A percentile compares a stretch with the other conserved stretches of the same genome.
These are phyloP conservation scores for Metschnikowia picachoensis DNA, from an alignment of 805 yeast genomes.

Conservation along the genomic window DNA sequence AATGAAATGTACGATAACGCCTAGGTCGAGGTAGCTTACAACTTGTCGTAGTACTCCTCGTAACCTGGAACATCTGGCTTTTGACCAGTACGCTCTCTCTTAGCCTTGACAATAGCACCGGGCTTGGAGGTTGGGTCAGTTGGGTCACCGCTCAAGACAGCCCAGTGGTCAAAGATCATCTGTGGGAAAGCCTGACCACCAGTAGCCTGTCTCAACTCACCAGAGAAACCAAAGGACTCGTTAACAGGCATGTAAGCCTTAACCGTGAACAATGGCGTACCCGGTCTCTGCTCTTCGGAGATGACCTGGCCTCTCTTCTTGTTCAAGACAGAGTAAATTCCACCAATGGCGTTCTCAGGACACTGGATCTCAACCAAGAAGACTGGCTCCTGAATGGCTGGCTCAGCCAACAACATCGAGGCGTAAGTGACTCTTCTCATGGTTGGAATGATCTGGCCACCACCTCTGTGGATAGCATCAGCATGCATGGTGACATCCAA, in stretches of 20 bases:
- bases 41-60: constrained; percentile 97
- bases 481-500: constrained; percentile 99
- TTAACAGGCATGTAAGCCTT: constrained; percentile 99
- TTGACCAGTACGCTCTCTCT: constrained; percentile 95
- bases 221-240: constrained; percentile 99
- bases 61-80: constrained; percentile 98
- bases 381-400: constrained; percentile 98
- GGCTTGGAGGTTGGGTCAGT: constrained; percentile 72
- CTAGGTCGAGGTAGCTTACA: constrained; percentile 40
- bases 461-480: constrained; percentile 99
- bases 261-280: constrained; percentile 99
- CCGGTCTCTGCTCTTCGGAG: constrained; percentile 99
- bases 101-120: constrained; percentile 53
- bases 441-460: constrained; percentile 99
- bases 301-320: constrained; percentile 99
- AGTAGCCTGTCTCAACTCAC: constrained; percentile 99
- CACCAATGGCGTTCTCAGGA: constrained; percentile 99
- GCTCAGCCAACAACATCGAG: constrained; percentile 96
- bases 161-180: constrained; percentile 99
- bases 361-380: constrained; percentile 99
- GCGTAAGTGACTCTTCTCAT: constrained; percentile 99
- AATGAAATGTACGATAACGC: constrained; percentile 13
- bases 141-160: constrained; percentile 87
- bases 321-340: constrained; percentile 99
- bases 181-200: constrained; percentile 99